phyloP scores from a whole-genome alignment of 495 filamentous ascomycete genomes.

The Xylaria cubensis region DNA sequence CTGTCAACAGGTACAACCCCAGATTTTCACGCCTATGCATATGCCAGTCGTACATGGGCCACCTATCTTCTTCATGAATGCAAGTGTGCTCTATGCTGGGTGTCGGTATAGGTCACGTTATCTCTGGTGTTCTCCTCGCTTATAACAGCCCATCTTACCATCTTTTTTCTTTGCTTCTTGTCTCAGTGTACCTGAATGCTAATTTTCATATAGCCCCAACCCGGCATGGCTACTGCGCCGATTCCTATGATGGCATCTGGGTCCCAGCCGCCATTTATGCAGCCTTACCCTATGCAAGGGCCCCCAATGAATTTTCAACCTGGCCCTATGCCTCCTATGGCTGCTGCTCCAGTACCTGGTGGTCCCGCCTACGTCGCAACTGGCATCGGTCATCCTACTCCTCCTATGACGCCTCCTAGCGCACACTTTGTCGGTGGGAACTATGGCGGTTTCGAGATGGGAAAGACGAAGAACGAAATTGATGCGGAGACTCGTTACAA shows the following conservation, averaged over 20 bases:
- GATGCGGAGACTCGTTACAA: slow-evolving; percentile 47
- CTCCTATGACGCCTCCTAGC: slow-evolving; percentile 24
- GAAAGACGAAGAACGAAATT: slow-evolving; percentile 47
- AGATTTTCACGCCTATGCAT: slow-evolving; percentile 30
- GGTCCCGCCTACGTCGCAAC: not conserved
- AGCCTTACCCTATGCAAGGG: slow-evolving; percentile 12
- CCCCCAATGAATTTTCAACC: slow-evolving; percentile 29
- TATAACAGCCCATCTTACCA: not conserved
- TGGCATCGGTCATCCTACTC: slow-evolving; percentile 12
- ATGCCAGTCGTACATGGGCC: slow-evolving; percentile 19
- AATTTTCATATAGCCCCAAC: slow-evolving; percentile 24
- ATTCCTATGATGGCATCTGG: slow-evolving; percentile 33
- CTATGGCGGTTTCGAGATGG: slow-evolving; percentile 47
- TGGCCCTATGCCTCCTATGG: slow-evolving; percentile 26
- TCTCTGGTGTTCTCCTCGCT: not conserved
- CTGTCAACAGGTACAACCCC: slow-evolving; percentile 33
- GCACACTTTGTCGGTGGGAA: slow-evolving; percentile 7
- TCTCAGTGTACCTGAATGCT: slow-evolving; percentile 28
- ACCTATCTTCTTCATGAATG: slow-evolving; percentile 30
- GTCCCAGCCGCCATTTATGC: slow-evolving; percentile 27
- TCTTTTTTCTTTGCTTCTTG: not conserved
- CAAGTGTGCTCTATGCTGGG: slow-evolving; percentile 33
- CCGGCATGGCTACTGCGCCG: slow-evolving; percentile 27
- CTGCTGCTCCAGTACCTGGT: slow-evolving; percentile 1
- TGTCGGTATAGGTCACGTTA: not conserved